A percentile compares a stretch with the other conserved stretches of the same genome.
Evolutionary conservation across 805 yeast species (phyloP).

Genomic region (Saccharomycopsis sp.): DNA sequence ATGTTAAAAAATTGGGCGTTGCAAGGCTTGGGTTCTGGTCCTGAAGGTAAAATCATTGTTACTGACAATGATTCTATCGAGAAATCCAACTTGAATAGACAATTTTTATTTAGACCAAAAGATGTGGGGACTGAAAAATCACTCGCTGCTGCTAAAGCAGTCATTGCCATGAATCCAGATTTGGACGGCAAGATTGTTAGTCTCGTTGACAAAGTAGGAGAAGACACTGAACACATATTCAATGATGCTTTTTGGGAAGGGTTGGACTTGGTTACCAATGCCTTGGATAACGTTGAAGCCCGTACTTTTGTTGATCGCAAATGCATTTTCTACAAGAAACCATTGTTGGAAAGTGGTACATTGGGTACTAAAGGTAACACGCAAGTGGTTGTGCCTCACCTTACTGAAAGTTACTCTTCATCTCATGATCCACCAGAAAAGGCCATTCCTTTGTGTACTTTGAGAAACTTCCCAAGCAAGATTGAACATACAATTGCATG

Average conservation of each 20-base stretch:
- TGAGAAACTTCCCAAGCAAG: constrained; percentile 95
- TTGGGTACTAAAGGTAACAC: constrained; percentile 98
- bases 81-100: constrained; percentile 92
- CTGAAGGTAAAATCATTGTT: constrained; percentile 70
- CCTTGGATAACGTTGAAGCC: constrained; percentile 95
- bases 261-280: constrained; percentile 88
- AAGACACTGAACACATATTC: constrained; percentile 83
- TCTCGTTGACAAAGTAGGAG: constrained; percentile 80
- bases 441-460: constrained; percentile 92
- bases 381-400: constrained; percentile 86
- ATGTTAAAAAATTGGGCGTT: constrained; percentile 98
- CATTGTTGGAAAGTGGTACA: constrained; percentile 93
- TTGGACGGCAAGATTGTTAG: constrained; percentile 68
- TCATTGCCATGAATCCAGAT: constrained; percentile 75
- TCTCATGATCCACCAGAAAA: constrained; percentile 99
- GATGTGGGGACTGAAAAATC: constrained; percentile 92
- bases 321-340: constrained; percentile 85
- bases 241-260: constrained; percentile 77
- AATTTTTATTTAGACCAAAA: constrained; percentile 85
- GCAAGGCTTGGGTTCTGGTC: constrained; percentile 91
- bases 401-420: constrained; percentile 93
- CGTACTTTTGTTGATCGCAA: constrained; percentile 96
- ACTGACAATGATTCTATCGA: constrained; percentile 96
- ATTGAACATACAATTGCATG: constrained; percentile 99
- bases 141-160: constrained; percentile 84